These are phyloP conservation scores for Orbilia javanica DNA, from an alignment of 2,329 filamentous ascomycete species.

Conservation along the genomic window DNA sequence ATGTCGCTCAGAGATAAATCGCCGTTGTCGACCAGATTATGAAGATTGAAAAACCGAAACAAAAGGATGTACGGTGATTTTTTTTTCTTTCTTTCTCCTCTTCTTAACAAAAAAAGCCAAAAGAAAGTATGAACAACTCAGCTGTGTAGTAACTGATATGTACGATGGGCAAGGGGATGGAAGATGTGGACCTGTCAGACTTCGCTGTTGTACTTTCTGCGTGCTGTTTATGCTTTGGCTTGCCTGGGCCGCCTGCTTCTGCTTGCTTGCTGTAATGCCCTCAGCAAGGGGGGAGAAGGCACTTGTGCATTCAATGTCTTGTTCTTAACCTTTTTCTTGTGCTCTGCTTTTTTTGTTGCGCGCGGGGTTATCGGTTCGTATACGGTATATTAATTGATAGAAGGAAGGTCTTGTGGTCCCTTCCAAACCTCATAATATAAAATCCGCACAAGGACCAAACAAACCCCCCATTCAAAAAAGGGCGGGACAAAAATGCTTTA, in stretches of 20 bases:
- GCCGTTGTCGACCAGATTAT: not conserved
- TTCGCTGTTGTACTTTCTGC: conserved; percentile 9
- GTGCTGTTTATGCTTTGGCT: conserved; percentile 12
- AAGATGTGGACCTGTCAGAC: conserved; percentile 18
- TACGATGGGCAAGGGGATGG: conserved; percentile 12
- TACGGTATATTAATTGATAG: conserved; percentile 1
- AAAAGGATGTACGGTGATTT: not conserved
- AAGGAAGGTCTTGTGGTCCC: conserved; percentile 6
- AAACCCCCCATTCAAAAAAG: not conserved
- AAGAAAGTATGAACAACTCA: conserved; percentile 16
- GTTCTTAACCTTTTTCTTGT: not conserved
- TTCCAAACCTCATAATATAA: conserved; percentile 21
- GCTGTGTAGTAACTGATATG: conserved; percentile 10
- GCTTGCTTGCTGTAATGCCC: conserved; percentile 13
- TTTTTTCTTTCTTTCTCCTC: not conserved
- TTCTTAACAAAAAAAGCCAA: not conserved
- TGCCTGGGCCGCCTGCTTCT: not conserved
- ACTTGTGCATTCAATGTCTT: conserved; percentile 4
- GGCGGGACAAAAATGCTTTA: conserved; percentile 27
- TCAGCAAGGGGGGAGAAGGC: conserved; percentile 15
- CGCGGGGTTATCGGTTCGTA: not conserved
- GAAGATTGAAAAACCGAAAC: not conserved
- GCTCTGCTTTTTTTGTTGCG: not conserved
- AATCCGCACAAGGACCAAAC: conserved; percentile 13
- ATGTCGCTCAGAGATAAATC: not conserved